phyloP scores from a whole-genome alignment of 148 eudicot genomes.

The Rhododendron ovatum region DNA sequence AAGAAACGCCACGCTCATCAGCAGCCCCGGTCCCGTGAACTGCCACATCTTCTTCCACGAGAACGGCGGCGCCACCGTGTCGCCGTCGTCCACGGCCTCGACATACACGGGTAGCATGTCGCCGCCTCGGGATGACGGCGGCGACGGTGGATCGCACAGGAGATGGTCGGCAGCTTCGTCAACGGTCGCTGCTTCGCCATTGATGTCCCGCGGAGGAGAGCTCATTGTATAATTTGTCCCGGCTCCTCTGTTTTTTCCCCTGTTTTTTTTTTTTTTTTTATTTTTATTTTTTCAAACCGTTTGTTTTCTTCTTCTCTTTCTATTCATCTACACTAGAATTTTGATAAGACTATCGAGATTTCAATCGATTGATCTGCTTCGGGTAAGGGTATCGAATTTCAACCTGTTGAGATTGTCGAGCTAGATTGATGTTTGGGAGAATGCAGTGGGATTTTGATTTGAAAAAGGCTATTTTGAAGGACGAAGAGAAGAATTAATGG shows the following conservation, averaged over 20 bases:
- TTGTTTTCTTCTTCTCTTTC: background rate
- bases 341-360: background rate
- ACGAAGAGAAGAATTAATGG: background rate
- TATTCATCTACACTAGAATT: background rate
- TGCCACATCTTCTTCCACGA: constrained; percentile 44
- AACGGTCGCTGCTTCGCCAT: background rate
- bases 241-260: background rate
- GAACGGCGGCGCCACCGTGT: constrained; percentile 25
- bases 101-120: background rate
- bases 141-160: background rate
- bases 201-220: constrained; percentile 7
- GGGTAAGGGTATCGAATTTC: background rate
- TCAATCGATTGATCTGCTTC: background rate
- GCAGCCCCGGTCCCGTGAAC: constrained; percentile 47
- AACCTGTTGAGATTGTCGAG: background rate
- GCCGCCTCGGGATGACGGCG: background rate
- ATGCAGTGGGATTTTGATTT: background rate
- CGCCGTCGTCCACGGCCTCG: background rate
- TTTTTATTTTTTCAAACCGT: background rate
- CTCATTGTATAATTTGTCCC: background rate
- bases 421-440: constrained; percentile 1
- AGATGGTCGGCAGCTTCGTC: constrained; percentile 14
- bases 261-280: too few species aligned
- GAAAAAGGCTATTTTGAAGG: background rate
- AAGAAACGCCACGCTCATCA: constrained; percentile 49